Base-by-base conservation (phyloP, 768 basidiomycete genomes). In the Dioszegia crocea region DNA sequence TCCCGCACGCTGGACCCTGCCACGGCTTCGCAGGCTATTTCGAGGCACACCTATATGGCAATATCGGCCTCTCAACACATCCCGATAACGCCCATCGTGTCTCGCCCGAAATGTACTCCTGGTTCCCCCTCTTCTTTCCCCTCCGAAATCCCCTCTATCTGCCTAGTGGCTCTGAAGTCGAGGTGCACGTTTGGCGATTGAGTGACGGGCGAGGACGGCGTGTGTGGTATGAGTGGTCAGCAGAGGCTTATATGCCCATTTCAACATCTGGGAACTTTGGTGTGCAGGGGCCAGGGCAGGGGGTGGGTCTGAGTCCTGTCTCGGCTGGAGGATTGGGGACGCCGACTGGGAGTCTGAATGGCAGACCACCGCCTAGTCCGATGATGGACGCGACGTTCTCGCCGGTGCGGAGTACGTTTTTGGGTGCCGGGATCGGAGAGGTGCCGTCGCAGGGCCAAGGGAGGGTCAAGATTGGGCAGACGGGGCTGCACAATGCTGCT, bases 171-270 rank as follows among this genome's bases (percentile, higher is more conserved):
- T 88, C 89, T 17, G 96, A 99, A 71, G 80, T 99, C 12, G 88
- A 90, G 60, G 89, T 97, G 3, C 88, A 88, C 23, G 84, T 99
- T 26, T 99, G 96, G 93, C 86, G 96, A 24, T 78, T 96, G 62
- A 94, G 91, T 1, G 89, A 88, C 76, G 83, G 86, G 56, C 84
- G 85, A 17, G 87, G 88, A 66, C 71, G 71, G 12, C 75, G 74
- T 49, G 89, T 99, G 14, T 99, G 96, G 96, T 98, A 98, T 77
- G 96, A 98, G 78, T 99, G 96, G 96, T 86, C 88, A 71, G 92
- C 91, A 0, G 93, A 97, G 70, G 86, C 91, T 17, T 98, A 89
- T 79, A 80, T 98, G 52, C 84, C 88, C 4, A 80, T 86, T 17
- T 62, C 65, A 63, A 45, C n/a, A 55, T 52, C 36, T 3, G 30